Evolutionary conservation across 2,329 filamentous ascomycete genomes (phyloP), one percentile per base, ranked within the genome.

Genomic region (Cladorrhinum sp.): DNA sequence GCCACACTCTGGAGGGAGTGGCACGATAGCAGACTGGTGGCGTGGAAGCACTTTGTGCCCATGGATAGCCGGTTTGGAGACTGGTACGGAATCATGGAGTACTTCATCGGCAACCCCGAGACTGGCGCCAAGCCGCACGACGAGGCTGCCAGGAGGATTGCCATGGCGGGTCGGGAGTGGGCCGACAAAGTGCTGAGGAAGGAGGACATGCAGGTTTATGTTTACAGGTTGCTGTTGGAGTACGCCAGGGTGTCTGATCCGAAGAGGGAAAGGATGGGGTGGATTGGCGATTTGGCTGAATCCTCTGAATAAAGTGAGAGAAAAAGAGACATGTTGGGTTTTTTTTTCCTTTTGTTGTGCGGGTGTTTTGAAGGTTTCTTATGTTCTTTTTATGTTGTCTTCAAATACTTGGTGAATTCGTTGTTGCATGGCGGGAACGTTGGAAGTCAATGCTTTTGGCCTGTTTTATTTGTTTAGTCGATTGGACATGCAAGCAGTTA

Each of bases 1-100:
- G 85, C 87, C 5, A 92, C 90, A 0, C 77, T 93, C 22, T 95
- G 87, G 75, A 81, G 84, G 20, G 91, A 95, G 72, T 95, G 90
- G 91, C 90, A 93, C 69, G 90, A 93, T 71, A 83, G 81, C 50
- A 81, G 90, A 2, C 78, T 93, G 1, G 78, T 91, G 1, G 81
- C 89, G 0, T 95, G 91, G 90, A 85, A 85, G 68, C 91, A 95
- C 73, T 93, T 91, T 67, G 86, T 92, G 1, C 91, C 91, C 16
- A 86, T 93, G 82, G 88, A 92, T 70, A 89, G 84, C 68, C 83
- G 86, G 1, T 92, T 87, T 68, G 76, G 83, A 36, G 91, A 93
- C 66, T 81, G 89, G 67, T 92, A 86, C 63, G 86, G 84, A 49
- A 86, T 91, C 58, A 80, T 92, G 79, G 85, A 89, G 60, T 93